Evolutionary conservation across 169 alveolate species (phyloP).

Genomic region (Plasmodium coatneyi): DNA sequence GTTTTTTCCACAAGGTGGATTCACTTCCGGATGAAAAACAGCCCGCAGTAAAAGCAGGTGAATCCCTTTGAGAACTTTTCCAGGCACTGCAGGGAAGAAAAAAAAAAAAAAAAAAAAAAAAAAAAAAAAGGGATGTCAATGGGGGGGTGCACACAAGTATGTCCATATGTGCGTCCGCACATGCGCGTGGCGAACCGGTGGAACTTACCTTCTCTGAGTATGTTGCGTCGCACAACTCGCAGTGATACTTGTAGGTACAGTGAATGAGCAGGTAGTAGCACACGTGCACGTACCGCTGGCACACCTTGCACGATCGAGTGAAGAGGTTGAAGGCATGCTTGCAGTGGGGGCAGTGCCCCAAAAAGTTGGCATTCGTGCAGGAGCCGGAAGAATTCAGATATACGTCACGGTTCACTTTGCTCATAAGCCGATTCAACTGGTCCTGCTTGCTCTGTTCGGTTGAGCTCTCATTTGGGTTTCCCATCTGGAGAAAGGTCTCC

Average conservation of each 20-base stretch:
- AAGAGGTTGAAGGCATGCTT: conserved; percentile 13
- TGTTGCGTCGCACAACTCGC: conserved; percentile 72
- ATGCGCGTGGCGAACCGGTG: not conserved
- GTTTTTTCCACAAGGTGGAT: not conserved
- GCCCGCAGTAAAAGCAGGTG: conserved; percentile 69
- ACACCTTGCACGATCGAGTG: conserved; percentile 24
- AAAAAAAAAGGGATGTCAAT: not conserved
- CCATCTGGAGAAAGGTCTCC: conserved; percentile 6
- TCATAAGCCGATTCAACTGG: conserved; percentile 6
- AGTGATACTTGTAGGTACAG: conserved; percentile 66
- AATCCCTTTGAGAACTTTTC: conserved; percentile 48
- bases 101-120: not conserved
- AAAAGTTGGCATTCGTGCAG: conserved; percentile 30
- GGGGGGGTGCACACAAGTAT: no score
- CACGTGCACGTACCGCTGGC: conserved; percentile 29
- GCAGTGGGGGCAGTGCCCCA: conserved; percentile 73
- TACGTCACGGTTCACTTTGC: conserved; percentile 25
- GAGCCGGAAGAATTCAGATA: conserved; percentile 31
- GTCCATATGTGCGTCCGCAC: no score
- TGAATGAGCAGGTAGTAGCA: conserved; percentile 49
- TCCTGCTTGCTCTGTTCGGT: not conserved
- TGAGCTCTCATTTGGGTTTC: not conserved
- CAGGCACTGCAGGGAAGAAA: conserved; percentile 34
- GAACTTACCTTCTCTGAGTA: conserved; percentile 69
- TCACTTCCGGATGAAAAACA: conserved; percentile 33